These are phyloP conservation scores for Lotus japonicus DNA, from an alignment of 306 rosid species.

Conservation along the genomic window DNA sequence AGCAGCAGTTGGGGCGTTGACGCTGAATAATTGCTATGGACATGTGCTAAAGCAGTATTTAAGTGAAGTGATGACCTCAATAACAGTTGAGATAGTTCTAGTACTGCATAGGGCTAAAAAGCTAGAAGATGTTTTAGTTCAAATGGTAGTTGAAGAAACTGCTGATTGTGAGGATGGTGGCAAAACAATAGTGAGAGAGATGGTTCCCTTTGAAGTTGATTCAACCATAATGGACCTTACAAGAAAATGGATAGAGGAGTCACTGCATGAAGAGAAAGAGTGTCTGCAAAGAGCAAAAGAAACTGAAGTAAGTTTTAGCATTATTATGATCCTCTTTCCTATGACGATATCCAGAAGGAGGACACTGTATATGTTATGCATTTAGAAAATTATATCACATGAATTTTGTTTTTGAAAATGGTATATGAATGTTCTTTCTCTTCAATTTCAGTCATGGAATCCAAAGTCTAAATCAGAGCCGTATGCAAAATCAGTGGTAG, in stretches of 20 bases:
- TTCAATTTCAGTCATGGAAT: constrained; percentile 74
- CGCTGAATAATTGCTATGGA: constrained; percentile 67
- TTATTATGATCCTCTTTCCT: neutral
- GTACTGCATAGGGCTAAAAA: constrained; percentile 58
- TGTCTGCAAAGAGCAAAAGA: constrained; percentile 50
- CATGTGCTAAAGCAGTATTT: constrained; percentile 54
- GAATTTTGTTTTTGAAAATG: neutral
- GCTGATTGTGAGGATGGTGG: constrained; percentile 91
- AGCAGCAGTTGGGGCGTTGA: constrained; percentile 66
- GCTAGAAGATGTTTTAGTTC: constrained; percentile 70
- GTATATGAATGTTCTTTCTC: neutral
- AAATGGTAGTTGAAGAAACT: constrained; percentile 78
- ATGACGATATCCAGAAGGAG: neutral
- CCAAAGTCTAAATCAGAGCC: constrained; percentile 92
- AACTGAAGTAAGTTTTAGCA: constrained; percentile 52
- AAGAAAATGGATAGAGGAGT: constrained; percentile 62
- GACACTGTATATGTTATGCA: neutral
- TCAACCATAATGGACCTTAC: constrained; percentile 42
- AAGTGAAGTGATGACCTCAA: constrained; percentile 35
- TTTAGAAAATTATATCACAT: neutral
- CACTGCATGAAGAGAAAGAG: constrained; percentile 40
- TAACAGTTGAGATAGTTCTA: constrained; percentile 39
- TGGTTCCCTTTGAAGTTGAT: constrained; percentile 87
- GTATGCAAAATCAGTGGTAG: constrained; percentile 63
- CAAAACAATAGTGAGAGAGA: constrained; percentile 68